These are phyloP conservation scores for Teratosphaeria pseudoeucalypti DNA, from an alignment of 2,329 filamentous ascomycete genomes.

Conservation along the genomic window DNA sequence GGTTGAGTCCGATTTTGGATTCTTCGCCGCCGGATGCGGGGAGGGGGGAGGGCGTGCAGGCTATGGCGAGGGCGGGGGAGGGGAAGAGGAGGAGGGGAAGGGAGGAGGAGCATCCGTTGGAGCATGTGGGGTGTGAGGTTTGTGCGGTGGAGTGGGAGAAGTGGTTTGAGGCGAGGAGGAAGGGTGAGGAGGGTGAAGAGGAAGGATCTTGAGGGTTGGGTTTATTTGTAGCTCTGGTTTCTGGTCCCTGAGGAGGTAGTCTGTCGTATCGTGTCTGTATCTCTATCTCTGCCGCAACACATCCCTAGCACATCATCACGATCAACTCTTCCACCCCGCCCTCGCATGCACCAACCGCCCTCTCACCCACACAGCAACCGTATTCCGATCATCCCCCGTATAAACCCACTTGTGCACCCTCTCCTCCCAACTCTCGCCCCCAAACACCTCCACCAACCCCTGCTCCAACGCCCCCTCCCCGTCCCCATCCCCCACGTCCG, in stretches of 20 bases:
- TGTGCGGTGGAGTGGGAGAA: conserved; percentile 15
- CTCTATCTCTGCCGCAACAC: too few relatives aligned
- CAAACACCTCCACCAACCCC: conserved; percentile 77
- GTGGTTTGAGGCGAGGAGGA: conserved; percentile 9
- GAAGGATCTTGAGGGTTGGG: too few relatives aligned
- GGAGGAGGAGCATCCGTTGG: conserved; percentile 10
- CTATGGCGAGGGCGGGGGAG: neutral
- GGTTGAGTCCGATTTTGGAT: conserved; percentile 21
- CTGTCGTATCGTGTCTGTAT: too few relatives aligned
- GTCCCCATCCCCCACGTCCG: conserved; percentile 20
- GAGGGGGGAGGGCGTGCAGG: neutral
- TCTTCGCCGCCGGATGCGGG: conserved; percentile 17
- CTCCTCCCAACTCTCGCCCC: conserved; percentile 82
- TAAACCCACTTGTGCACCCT: conserved; percentile 89
- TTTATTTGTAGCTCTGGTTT: too few relatives aligned
- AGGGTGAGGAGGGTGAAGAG: too few relatives aligned
- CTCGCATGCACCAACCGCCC: conserved; percentile 66
- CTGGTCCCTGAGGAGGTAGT: too few relatives aligned
- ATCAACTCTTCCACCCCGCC: conserved; percentile 1
- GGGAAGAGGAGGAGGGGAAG: neutral
- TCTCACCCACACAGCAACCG: conserved; percentile 76
- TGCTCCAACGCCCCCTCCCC: conserved; percentile 26
- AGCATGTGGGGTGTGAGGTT: conserved; percentile 17
- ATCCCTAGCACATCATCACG: too few relatives aligned
- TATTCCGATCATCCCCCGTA: conserved; percentile 86